Evolutionary conservation across 768 basidiomycete genomes (phyloP), one percentile per base, ranked within the genome.

Genomic region (Tulasnella sp.): DNA sequence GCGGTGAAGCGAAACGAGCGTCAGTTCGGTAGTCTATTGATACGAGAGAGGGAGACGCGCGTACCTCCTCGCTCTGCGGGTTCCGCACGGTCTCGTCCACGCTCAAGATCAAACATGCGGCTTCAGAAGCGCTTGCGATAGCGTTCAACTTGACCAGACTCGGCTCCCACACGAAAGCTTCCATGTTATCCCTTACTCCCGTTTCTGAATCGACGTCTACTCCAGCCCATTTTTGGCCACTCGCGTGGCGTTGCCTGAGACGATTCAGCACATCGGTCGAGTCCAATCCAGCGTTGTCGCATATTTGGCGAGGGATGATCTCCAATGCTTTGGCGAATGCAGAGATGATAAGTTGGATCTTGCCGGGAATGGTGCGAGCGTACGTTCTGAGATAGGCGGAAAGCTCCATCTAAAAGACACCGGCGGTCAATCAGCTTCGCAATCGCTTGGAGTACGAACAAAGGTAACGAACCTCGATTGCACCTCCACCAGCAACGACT

Each of bases 161-260:
- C 19, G 97, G 97, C 82, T 99, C 97, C 97, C 97, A 99, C 9
- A 99, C 97, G 81, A 99, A 99, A 67, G 93, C 92, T 72, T 94
- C 94, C 91, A 99, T 91, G 84, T 99, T 99, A 84, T 99, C 90
- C 74, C 94, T 90, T 36, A 98, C 93, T 25, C 95, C 94, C 37
- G 93, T 91, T 3, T 87, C 84, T 15, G 92, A 92, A 75, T 98
- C 96, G 36, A 99, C 94, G 79, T 97, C 96, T 17, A 99, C 96
- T 77, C 97, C 97, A 67, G 88, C 91, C 96, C 96, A 98, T 76
- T 86, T 89, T 4, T 79, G 79, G 74, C 94, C 91, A 19, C 93
- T 93, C 0, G 95, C 94, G 81, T 99, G 96, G 79, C 91, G 91
- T 94, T 97, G 98, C 73, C 97, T 91, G 74, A 99, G 89, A 83